Evolutionary conservation across 352 stramenopile genomes (phyloP).

Genomic region (Phytopythium mirpurense): DNA sequence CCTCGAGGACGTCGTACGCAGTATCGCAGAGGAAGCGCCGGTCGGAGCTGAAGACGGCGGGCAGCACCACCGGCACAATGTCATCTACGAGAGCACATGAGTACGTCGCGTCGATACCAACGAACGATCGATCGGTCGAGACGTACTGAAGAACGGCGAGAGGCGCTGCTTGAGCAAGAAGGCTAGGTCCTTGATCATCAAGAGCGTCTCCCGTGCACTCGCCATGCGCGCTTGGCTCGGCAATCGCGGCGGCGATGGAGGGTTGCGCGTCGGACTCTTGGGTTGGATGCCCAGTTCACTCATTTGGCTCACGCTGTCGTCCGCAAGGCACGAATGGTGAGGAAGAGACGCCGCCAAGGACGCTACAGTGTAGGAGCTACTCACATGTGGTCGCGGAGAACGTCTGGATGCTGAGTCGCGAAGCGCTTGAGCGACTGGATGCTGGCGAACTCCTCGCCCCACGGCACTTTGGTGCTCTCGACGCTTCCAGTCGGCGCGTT

Average conservation of each 20-base stretch:
- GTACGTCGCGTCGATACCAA: neutral
- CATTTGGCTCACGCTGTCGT: conserved; percentile 21
- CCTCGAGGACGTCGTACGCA: conserved; percentile 51
- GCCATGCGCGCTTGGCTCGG: conserved; percentile 6
- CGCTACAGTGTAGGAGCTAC: conserved; percentile 1
- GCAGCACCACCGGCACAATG: conserved; percentile 39
- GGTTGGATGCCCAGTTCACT: conserved; percentile 15
- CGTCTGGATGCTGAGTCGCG: conserved; percentile 35
- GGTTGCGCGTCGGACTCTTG: conserved; percentile 9
- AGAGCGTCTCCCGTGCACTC: conserved; percentile 27
- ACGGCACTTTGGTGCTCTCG: conserved; percentile 40
- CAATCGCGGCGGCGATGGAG: conserved; percentile 1
- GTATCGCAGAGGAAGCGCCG: conserved; percentile 59
- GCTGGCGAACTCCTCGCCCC: conserved; percentile 52
- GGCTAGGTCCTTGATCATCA: conserved; percentile 51
- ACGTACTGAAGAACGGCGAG: conserved; percentile 39
- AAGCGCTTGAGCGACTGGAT: conserved; percentile 70
- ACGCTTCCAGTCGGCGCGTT: conserved; percentile 29
- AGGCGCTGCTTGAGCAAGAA: conserved; percentile 50
- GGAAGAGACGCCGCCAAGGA: neutral
- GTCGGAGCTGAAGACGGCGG: conserved; percentile 38
- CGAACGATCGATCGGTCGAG: neutral
- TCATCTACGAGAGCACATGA: conserved; percentile 18
- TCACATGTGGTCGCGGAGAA: conserved; percentile 55
- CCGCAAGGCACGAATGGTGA: neutral